phyloP scores from a whole-genome alignment of 2,329 filamentous ascomycete genomes.

The Diaporthe citri region DNA sequence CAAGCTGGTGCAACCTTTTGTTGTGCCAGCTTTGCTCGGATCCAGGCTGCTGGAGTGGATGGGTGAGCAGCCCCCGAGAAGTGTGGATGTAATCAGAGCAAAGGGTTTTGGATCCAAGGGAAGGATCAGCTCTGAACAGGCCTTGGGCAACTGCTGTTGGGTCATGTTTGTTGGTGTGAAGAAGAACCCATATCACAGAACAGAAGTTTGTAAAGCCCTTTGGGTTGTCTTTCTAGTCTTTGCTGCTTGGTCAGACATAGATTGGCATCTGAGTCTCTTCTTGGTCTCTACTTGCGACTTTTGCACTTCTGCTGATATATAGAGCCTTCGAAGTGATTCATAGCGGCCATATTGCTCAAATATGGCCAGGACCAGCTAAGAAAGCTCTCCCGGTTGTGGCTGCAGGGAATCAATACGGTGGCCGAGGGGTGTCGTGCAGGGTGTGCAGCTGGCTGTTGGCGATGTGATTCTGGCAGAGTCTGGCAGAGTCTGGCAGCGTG shows the following conservation, averaged over 20 bases:
- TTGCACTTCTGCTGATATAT: too few relatives aligned
- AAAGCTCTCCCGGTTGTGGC: background rate
- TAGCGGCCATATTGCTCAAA: background rate
- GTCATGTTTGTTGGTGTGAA: background rate
- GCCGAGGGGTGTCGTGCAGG: background rate
- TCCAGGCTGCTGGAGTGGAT: background rate
- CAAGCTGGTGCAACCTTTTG: conserved; percentile 40
- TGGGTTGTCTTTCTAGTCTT: background rate
- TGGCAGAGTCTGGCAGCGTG: background rate
- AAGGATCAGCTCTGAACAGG: background rate
- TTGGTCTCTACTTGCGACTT: background rate
- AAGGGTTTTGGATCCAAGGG: background rate
- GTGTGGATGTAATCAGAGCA: background rate
- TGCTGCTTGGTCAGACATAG: background rate
- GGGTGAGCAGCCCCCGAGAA: background rate
- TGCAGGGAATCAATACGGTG: background rate
- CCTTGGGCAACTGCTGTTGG: background rate
- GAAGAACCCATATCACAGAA: background rate
- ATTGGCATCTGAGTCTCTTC: background rate
- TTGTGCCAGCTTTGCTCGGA: conserved; percentile 34
- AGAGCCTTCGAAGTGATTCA: background rate
- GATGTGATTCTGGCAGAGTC: background rate
- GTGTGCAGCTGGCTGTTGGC: background rate
- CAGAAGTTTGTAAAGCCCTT: background rate
- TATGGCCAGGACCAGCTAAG: background rate